Base-by-base conservation (phyloP, 75 land plant species). In the Pinus albicaulis region DNA sequence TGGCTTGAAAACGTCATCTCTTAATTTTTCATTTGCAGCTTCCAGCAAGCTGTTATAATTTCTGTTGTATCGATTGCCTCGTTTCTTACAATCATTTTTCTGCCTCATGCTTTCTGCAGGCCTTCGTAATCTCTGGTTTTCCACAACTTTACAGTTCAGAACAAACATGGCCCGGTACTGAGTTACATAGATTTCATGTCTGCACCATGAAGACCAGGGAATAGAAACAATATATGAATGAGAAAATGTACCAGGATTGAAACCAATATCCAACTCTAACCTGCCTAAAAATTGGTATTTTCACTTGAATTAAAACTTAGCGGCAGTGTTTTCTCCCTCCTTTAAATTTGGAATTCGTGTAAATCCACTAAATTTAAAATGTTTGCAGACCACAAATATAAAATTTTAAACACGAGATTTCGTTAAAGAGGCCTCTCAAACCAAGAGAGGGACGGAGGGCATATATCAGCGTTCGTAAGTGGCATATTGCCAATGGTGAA, bases 101-200 rank as follows among this genome's bases (percentile, higher is more conserved):
- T 44, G 48, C 76, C 71, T 65, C 64, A 79, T 89, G 41, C n/a
- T 72, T 62, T 85, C 56, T 13, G 16, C 75, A 19, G 81, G 77
- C 31, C 58, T 61, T 26, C 68, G 24, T 73, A 81, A 25, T 41
- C 76, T 70, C 75, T 86, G 85, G 12, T 79, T 78, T 61, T 73
- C 84, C 58, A 63, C 81, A 52, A 94, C 76, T 71, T 79, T 86
- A 84, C 99, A 96, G 70, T 96, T 96, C 11, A 84, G 73, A 4
- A 93, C 99, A 78, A 96, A 96, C 86, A 96, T 88, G 12, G 99
- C 99, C 74, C 99, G 81, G 83, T 92, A 96, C 80, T 96, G 99
- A 69, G 94, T 91, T 55, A 90, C 78, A 76, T 90, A 89, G 23
- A 78, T 82, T 75, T 93, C 99, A 78, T 96, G 99, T 87, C 99